These are phyloP conservation scores for Geotrichum candidum DNA, from an alignment of 1,139 yeast genomes.

Conservation along the genomic window DNA sequence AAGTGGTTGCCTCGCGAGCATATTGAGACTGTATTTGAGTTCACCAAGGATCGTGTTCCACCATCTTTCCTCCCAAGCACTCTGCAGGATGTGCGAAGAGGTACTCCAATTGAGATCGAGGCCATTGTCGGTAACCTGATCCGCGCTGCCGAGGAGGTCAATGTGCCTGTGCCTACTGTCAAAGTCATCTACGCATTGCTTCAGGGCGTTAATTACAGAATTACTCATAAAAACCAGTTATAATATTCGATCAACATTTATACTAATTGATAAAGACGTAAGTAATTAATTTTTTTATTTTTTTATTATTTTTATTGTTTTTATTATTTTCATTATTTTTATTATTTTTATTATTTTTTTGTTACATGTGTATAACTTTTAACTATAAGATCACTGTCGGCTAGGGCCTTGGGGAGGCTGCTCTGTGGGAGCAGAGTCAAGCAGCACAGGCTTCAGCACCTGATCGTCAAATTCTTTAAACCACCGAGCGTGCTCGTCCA, in stretches of 20 bases:
- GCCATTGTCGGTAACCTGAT: constrained; percentile 25
- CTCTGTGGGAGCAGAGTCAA: constrained; percentile 43
- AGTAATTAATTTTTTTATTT: not conserved
- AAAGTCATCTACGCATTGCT: constrained; percentile 19
- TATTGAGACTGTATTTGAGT: constrained; percentile 15
- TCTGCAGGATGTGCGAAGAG: constrained; percentile 26
- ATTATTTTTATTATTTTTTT: not conserved
- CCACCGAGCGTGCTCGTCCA: constrained; percentile 84
- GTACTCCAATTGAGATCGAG: constrained; percentile 23
- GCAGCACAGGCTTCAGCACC: constrained; percentile 87
- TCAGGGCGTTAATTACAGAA: constrained; percentile 20
- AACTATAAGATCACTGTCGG: not conserved
- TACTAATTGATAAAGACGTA: not conserved
- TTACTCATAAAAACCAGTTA: not conserved
- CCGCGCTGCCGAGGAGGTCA: constrained; percentile 20
- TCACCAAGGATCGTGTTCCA: constrained; percentile 15
- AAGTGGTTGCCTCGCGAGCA: constrained; percentile 18
- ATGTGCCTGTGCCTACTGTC: constrained; percentile 22
- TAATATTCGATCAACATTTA: not conserved
- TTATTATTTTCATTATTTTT: not conserved
- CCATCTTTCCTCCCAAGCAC: constrained; percentile 25
- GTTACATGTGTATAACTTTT: not conserved
- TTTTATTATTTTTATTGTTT: not conserved
- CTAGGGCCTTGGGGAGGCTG: not conserved
- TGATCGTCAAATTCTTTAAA: constrained; percentile 89